Conservation (phyloP, 169 alveolate genomes). For the Cryptosporidium sp. region DNA sequence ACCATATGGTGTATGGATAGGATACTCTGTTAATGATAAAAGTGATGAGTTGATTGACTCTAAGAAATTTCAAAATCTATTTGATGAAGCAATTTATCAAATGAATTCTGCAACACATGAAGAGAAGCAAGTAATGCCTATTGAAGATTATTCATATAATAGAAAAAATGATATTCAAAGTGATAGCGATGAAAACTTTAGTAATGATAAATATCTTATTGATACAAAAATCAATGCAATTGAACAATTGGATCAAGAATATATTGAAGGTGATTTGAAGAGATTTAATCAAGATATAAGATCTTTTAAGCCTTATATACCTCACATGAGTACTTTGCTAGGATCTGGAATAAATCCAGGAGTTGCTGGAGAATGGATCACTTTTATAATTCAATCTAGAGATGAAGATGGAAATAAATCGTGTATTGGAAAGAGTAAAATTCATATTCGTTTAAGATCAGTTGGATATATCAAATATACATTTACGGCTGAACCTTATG, state of each 20-base stretch:
- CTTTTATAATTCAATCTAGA: conserved; percentile 47
- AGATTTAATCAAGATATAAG: conserved; percentile 35
- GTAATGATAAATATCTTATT: neutral
- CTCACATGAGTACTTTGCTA: conserved; percentile 56
- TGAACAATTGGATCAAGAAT: conserved; percentile 2
- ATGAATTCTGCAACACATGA: neutral
- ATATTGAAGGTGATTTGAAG: conserved; percentile 22
- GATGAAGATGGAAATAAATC: conserved; percentile 70
- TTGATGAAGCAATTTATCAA: conserved; percentile 37
- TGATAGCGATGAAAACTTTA: neutral
- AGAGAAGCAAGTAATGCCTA: conserved; percentile 2
- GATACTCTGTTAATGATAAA: conserved; percentile 36
- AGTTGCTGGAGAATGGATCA: conserved; percentile 73
- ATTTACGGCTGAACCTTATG: conserved; percentile 73
- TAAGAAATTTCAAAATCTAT: neutral
- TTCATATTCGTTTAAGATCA: conserved; percentile 63
- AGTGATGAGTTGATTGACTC: neutral
- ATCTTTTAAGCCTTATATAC: conserved; percentile 49
- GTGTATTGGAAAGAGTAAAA: conserved; percentile 23
- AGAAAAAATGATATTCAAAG: neutral
- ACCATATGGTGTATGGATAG: conserved; percentile 73
- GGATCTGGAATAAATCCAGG: conserved; percentile 39
- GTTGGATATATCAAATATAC: conserved; percentile 56
- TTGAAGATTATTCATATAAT: neutral
- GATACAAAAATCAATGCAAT: neutral